Conservation (phyloP, 352 stramenopile species). For the Phytophthora colocasiae region DNA sequence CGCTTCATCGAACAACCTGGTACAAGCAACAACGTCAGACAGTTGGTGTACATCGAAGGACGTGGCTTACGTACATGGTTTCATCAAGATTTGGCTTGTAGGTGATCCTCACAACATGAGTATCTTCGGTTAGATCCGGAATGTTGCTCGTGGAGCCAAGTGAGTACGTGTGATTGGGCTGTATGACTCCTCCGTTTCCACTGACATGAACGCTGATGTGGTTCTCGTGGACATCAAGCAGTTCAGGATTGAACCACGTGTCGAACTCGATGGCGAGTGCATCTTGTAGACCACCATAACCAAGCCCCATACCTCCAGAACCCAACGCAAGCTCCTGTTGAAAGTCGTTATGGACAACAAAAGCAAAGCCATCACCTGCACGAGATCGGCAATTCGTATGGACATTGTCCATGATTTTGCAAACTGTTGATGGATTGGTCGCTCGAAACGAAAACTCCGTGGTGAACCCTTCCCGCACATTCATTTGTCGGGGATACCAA, state of each 20-base stretch:
- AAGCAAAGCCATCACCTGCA: constrained; percentile 81
- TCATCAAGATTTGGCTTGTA: constrained; percentile 82
- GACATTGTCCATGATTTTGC: constrained; percentile 88
- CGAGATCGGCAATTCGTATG: constrained; percentile 84
- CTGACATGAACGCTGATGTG: constrained; percentile 91
- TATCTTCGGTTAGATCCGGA: constrained; percentile 82
- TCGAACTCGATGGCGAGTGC: constrained; percentile 93
- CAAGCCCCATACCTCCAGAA: constrained; percentile 72
- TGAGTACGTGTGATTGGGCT: constrained; percentile 81
- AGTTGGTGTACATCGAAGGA: not conserved
- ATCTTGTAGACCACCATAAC: constrained; percentile 90
- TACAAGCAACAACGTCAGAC: constrained; percentile 17
- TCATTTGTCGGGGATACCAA: constrained; percentile 92
- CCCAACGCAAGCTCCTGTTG: constrained; percentile 68
- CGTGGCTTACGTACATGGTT: constrained; percentile 58
- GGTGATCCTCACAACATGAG: constrained; percentile 68
- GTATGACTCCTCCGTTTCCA: constrained; percentile 39
- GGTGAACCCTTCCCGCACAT: constrained; percentile 92
- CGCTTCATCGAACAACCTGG: constrained; percentile 62
- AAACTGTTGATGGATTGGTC: constrained; percentile 86
- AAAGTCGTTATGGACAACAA: constrained; percentile 86
- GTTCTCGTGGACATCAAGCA: constrained; percentile 92
- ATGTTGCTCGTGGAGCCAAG: constrained; percentile 76
- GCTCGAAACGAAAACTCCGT: constrained; percentile 88
- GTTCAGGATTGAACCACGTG: constrained; percentile 92